Base-by-base conservation (phyloP, 352 stramenopile genomes). In the Blastocystis sp. region DNA sequence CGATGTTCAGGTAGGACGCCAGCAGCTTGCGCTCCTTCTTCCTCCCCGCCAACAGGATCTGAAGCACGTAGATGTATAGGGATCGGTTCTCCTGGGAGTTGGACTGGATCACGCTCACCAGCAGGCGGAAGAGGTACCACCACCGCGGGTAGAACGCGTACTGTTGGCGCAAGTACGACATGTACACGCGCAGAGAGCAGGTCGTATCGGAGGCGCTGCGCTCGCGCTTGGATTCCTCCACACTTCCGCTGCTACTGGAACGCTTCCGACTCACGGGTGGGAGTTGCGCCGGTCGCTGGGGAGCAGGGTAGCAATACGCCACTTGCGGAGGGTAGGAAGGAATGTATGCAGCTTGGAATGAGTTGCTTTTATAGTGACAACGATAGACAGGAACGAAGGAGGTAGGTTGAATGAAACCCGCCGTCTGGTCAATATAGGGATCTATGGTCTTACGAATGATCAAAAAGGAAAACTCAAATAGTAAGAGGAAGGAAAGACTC, bases 61-160 rank as follows among this genome's bases (percentile, higher is more conserved):
- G 60, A 17, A 62, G 43, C 2, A 53, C 28, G 38, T 53, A 43
- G 5, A 84, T 52, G 66, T 28, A 84, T 11, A 9, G n/a, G 11
- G 52, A 21, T 60, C 14, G 52, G 48, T 84, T 84, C 60, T 84
- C 60, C 11, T 53, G 38, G 9, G 56, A 45, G 3, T 69, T 38
- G 3, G 64, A 48, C n/a, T 10, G 40, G 53, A 84, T 19, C 38
- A 43, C n/a, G 7, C 41, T 67, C 34, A 84, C 23, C 19, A 84
- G 52, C 3, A 84, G 38, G 11, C 74, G 74, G 45, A 84, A 84
- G 2, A 84, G 60, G 66, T 67, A 84, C 74, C 74, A 84, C 74
- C 74, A 84, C 19, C 56, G 74, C 43, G 74, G 74, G 21, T 59
- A 84, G 53, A 84, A 84, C 17, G 74, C 74, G 40, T 84, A 84